A percentile compares a stretch with the other conserved stretches of the same genome.
Evolutionary conservation across 2,329 filamentous ascomycete genomes (phyloP).

Genomic region (Beauveria medogensis): DNA sequence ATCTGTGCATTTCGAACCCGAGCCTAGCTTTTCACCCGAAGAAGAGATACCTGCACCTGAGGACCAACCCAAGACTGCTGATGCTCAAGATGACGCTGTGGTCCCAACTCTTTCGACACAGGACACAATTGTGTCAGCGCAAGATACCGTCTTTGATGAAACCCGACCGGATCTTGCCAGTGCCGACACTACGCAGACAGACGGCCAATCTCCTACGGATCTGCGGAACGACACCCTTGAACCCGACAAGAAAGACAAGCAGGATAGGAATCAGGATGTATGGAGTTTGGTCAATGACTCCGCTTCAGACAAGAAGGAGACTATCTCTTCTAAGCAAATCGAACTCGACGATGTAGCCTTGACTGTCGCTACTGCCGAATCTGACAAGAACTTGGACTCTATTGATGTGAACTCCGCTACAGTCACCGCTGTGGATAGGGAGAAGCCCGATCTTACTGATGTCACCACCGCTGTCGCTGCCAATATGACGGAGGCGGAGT

Average conservation of each 20-base stretch:
- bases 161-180: conserved; percentile 18
- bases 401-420: background rate
- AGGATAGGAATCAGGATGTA: conserved; percentile 19
- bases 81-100: background rate
- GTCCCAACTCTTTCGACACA: conserved; percentile 15
- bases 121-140: conserved; percentile 25
- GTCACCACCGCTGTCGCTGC: background rate
- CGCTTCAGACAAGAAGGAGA: background rate
- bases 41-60: background rate
- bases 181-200: conserved; percentile 18
- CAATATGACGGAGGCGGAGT: background rate
- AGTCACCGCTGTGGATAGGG: background rate
- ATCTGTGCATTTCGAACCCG: conserved; percentile 15
- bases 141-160: conserved; percentile 20
- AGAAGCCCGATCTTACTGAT: background rate
- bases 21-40: conserved; percentile 1
- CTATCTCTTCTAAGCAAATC: background rate
- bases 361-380: background rate
- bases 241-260: conserved; percentile 26
- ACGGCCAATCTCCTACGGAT: conserved; percentile 16
- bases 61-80: conserved; percentile 1
- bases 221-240: conserved; percentile 13
- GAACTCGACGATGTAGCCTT: background rate
- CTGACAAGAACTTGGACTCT: background rate
- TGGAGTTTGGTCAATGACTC: conserved; percentile 12